Percentiles rank a stretch among this genome's conserved stretches.
Conservation (phyloP, 805 yeast genomes). For the Cyberlindnera maclurae region DNA sequence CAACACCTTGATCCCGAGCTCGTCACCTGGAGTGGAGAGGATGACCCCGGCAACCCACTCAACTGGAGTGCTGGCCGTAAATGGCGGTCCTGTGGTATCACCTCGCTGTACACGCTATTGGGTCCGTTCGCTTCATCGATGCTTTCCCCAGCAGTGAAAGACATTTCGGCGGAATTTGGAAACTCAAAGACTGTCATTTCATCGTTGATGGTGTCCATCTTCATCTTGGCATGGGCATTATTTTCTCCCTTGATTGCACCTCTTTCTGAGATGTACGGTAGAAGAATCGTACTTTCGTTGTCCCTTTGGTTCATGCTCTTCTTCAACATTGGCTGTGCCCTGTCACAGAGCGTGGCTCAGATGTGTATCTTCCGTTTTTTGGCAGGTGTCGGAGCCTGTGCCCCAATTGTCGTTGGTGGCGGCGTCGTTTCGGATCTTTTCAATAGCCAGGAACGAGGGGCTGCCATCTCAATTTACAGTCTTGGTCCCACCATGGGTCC, state of each 20-base stretch:
- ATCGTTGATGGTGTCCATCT: slow-evolving; percentile 48
- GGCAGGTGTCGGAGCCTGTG: slow-evolving; percentile 63
- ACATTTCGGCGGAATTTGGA: slow-evolving; percentile 38
- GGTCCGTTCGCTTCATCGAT: slow-evolving; percentile 60
- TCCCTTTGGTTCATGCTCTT: slow-evolving; percentile 42
- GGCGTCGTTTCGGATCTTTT: slow-evolving; percentile 61
- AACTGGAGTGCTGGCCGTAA: slow-evolving; percentile 46
- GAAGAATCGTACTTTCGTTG: slow-evolving; percentile 42
- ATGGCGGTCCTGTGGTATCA: slow-evolving; percentile 36
- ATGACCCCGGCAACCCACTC: slow-evolving; percentile 57
- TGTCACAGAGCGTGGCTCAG: slow-evolving; percentile 45
- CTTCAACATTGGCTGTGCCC: slow-evolving; percentile 54
- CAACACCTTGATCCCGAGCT: slow-evolving; percentile 53
- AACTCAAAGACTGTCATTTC: slow-evolving; percentile 34
- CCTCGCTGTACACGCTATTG: slow-evolving; percentile 47
- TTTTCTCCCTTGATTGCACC: slow-evolving; percentile 60
- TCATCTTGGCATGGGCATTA: slow-evolving; percentile 58
- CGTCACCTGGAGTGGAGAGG: slow-evolving; percentile 59
- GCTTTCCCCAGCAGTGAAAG: slow-evolving; percentile 50
- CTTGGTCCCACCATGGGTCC: slow-evolving; percentile 52
- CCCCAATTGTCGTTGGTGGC: slow-evolving; percentile 63
- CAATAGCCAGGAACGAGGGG: slow-evolving; percentile 41
- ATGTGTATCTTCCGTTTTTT: slow-evolving; percentile 52
- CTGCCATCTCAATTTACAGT: slow-evolving; percentile 49
- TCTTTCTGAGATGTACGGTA: slow-evolving; percentile 51